phyloP scores from a whole-genome alignment of 2,329 filamentous ascomycete genomes.

The Pleoardoris graminearum region DNA sequence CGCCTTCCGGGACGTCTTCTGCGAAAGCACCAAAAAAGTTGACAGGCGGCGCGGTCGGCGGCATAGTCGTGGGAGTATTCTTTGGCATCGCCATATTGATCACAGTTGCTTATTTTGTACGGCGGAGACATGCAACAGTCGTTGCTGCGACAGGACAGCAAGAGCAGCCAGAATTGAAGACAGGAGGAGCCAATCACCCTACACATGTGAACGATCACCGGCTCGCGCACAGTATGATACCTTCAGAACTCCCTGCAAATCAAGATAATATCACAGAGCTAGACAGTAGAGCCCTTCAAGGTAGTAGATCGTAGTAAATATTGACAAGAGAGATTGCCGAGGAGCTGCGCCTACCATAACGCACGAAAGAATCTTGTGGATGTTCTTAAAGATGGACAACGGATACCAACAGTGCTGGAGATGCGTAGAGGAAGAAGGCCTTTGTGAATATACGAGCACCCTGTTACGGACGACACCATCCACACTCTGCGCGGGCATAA shows the following conservation, averaged over 20 bases:
- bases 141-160: background rate
- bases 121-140: constrained; percentile 11
- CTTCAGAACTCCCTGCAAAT: constrained; percentile 14
- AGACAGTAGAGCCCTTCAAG: constrained; percentile 9
- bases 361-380: too few relatives aligned
- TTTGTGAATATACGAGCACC: too few relatives aligned
- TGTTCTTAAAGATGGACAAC: too few relatives aligned
- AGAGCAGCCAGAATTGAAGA: constrained; percentile 11
- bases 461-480: too few relatives aligned
- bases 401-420: too few relatives aligned
- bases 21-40: constrained; percentile 9
- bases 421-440: too few relatives aligned
- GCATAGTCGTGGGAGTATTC: constrained; percentile 21
- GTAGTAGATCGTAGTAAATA: too few relatives aligned
- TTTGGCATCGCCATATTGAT: constrained; percentile 18
- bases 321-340: too few relatives aligned
- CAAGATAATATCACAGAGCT: constrained; percentile 11
- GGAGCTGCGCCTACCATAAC: too few relatives aligned
- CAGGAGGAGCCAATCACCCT: constrained; percentile 6
- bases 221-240: too few relatives aligned
- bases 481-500: too few relatives aligned
- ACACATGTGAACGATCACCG: too few relatives aligned
- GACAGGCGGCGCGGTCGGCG: constrained; percentile 21
- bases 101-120: constrained; percentile 17
- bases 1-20: constrained; percentile 9